Evolutionary conservation across 495 filamentous ascomycete species (phyloP), one percentile per base, ranked within the genome.

Genomic region (Penicillium canariense): DNA sequence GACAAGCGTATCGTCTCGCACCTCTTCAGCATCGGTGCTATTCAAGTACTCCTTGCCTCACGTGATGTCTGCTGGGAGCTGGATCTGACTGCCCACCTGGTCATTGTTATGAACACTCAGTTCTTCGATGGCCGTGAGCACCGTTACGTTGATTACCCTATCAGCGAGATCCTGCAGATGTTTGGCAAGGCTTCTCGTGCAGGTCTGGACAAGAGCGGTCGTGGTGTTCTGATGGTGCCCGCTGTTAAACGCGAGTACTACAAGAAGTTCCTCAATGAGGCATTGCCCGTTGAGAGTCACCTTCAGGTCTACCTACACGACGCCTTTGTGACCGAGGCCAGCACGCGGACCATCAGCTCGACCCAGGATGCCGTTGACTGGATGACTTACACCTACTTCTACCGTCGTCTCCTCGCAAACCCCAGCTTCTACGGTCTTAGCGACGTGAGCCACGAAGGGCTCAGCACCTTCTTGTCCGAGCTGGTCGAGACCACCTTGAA

Each of bases 141-240:
- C 73, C 87, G 94, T 18, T 99, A 99, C 71, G 86, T 97, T 56
- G 94, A 99, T 71, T 97, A 97, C 65, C 88, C 92, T 2, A 83
- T 97, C 55, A 92, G 87, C 63, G 94, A 99, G 66, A 81, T 99
- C n/a, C 76, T 99, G n/a, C 95, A 99, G 62, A 99, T 99, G 95
- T 96, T 97, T 55, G 94, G 94, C 60, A 95, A 91, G 68, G 90
- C 94, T 23, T 84, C 88, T 26, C 87, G 91, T 48, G 79, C 90
- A 5, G 81, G 85, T 8, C 71, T 83, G 55, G 93, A 96, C 65
- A 92, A 92, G 52, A 75, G 84, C 20, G 87, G 90, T 46, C 89
- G 87, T 54, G 95, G 93, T 53, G 89, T 99, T 14, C 75, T 99
- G 27, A 96, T 99, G 92, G 86, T 96, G 5, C 89, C 93, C 4